Conservation (phyloP, 306 rosid genomes). For the Lotus japonicus region DNA sequence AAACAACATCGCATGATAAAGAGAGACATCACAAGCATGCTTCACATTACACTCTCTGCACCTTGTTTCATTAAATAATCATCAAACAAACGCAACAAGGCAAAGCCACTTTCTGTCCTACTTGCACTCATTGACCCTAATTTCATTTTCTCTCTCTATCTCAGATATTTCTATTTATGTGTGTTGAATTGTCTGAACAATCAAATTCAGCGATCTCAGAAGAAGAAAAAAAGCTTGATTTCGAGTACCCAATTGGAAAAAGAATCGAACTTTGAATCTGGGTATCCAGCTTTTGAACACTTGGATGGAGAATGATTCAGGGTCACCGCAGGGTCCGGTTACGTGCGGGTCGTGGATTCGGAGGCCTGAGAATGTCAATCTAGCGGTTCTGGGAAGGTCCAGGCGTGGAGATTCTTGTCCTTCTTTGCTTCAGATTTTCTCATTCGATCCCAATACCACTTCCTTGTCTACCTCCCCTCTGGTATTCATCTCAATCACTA, state of each 20-base stretch:
- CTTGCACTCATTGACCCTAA: neutral
- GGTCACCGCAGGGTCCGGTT: conserved; percentile 63
- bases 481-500: conserved; percentile 37
- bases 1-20: neutral
- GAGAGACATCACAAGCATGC: neutral
- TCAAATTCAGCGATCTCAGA: conserved; percentile 1
- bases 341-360: conserved; percentile 91
- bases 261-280: conserved; percentile 13
- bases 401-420: conserved; percentile 46
- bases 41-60: no score
- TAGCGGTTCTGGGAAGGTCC: conserved; percentile 61
- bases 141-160: neutral
- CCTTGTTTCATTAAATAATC: conserved; percentile 2
- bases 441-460: conserved; percentile 62
- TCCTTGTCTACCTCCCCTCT: conserved; percentile 62
- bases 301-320: conserved; percentile 46
- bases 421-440: conserved; percentile 63
- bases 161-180: neutral
- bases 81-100: neutral
- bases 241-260: conserved; percentile 15
- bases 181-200: neutral
- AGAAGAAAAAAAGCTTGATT: neutral
- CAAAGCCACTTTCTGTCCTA: conserved; percentile 2
- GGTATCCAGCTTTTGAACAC: neutral
- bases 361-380: conserved; percentile 63